phyloP scores from a whole-genome alignment of 106 monocot species.

The Acorus gramineus region DNA sequence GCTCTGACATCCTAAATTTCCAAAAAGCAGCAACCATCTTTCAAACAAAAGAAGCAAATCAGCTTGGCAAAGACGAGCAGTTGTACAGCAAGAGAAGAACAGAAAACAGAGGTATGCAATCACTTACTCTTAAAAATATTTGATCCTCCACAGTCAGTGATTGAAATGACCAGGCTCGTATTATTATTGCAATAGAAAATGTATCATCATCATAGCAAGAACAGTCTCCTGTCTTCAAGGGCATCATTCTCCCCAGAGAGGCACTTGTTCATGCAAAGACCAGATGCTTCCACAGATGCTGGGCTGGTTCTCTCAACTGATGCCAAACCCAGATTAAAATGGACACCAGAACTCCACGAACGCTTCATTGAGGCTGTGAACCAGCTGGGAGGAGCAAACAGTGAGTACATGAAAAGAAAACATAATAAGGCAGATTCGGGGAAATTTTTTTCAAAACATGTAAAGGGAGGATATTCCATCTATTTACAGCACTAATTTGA shows the following conservation, averaged over 20 bases:
- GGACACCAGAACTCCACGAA: constrained; percentile 85
- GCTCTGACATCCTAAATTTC: constrained; percentile 5
- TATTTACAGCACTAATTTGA: neutral
- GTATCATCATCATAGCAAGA: constrained; percentile 40
- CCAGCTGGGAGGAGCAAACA: constrained; percentile 91
- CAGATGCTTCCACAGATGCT: constrained; percentile 35
- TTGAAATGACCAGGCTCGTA: neutral
- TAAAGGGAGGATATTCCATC: no score
- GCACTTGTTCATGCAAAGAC: constrained; percentile 48
- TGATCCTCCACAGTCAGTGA: neutral
- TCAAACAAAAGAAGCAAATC: constrained; percentile 11
- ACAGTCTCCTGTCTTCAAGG: constrained; percentile 33
- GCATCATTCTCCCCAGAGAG: constrained; percentile 36
- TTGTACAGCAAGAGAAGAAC: neutral
- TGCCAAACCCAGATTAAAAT: constrained; percentile 88
- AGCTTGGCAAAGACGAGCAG: neutral
- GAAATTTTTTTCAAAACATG: no score
- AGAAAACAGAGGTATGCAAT: constrained; percentile 6
- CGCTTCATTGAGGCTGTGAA: constrained; percentile 81
- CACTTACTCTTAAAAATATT: neutral
- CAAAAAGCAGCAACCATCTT: neutral
- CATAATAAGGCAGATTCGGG: no score
- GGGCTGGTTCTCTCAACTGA: constrained; percentile 87
- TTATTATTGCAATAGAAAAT: constrained; percentile 29
- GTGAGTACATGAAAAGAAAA: constrained; percentile 30